These are phyloP conservation scores for Daedaleopsis sinensis DNA, from an alignment of 768 basidiomycete genomes.

Conservation along the genomic window DNA sequence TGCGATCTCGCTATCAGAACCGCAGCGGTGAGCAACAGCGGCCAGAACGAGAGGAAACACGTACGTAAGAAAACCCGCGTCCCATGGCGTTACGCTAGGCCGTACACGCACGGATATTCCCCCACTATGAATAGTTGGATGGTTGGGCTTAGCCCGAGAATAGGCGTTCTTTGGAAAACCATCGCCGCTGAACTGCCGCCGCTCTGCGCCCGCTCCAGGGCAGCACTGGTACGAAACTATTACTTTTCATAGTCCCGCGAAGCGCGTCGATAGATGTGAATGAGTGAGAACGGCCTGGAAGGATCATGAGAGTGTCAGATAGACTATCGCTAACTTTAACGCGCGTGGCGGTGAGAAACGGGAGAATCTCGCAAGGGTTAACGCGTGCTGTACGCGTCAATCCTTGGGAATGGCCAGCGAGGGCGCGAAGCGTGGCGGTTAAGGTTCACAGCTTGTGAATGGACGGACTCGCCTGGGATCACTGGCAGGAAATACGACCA, in stretches of 20 bases:
- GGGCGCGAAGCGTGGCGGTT: not conserved
- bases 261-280: conserved; percentile 5
- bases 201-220: conserved; percentile 7
- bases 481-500: not conserved
- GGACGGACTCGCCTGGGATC: not conserved
- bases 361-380: not conserved
- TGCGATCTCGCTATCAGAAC: not conserved
- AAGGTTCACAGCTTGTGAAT: not conserved
- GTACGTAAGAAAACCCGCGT: not conserved
- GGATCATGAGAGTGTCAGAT: conserved; percentile 12
- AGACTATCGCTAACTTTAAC: conserved; percentile 12
- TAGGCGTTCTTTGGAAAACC: conserved; percentile 3
- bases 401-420: not conserved
- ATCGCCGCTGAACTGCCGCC: conserved; percentile 13
- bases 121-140: not conserved
- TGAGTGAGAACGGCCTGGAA: not conserved
- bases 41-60: not conserved
- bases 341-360: not conserved
- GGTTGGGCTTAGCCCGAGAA: not conserved
- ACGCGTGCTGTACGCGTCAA: not conserved
- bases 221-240: not conserved
- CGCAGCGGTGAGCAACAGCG: not conserved
- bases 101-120: not conserved
- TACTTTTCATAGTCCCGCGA: conserved; percentile 6
- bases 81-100: not conserved